phyloP scores from a whole-genome alignment of 2,329 filamentous ascomycete genomes.

The Exophiala alcalophila region DNA sequence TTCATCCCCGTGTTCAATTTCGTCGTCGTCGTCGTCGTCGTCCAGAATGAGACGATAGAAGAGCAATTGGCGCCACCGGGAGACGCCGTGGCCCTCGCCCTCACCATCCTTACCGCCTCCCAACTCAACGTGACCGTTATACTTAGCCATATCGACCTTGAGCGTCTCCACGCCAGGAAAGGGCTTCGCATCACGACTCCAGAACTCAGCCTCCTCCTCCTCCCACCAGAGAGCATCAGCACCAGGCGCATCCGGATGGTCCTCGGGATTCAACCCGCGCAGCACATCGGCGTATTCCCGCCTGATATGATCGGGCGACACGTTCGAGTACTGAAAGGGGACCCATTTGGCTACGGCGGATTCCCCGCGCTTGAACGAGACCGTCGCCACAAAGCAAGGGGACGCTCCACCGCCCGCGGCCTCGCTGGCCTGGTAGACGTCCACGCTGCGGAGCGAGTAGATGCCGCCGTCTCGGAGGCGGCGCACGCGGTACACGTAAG shows the following conservation, averaged over 20 bases:
- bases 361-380: slow-evolving; percentile 29
- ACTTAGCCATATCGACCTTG: slow-evolving; percentile 53
- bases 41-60: slow-evolving; percentile 48
- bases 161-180: slow-evolving; percentile 48
- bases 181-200: slow-evolving; percentile 32
- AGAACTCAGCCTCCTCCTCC: slow-evolving; percentile 30
- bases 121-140: slow-evolving; percentile 40
- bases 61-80: slow-evolving; percentile 43
- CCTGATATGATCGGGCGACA: slow-evolving; percentile 31
- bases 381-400: slow-evolving; percentile 24
- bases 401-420: slow-evolving; percentile 8
- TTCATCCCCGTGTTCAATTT: too few species aligned
- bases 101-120: slow-evolving; percentile 23
- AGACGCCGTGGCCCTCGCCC: slow-evolving; percentile 31
- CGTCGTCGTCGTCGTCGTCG: slow-evolving; percentile 33
- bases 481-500: slow-evolving; percentile 52
- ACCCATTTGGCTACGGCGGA: slow-evolving; percentile 15
- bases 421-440: slow-evolving; percentile 48
- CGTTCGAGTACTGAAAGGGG: slow-evolving; percentile 24
- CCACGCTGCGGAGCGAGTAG: slow-evolving; percentile 53
- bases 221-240: slow-evolving; percentile 41
- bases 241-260: slow-evolving; percentile 36
- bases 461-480: slow-evolving; percentile 51
- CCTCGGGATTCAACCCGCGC: slow-evolving; percentile 34
- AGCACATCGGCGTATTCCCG: slow-evolving; percentile 35